phyloP scores from a whole-genome alignment of 2,329 filamentous ascomycete genomes.

The Sclerotinia spermophila region DNA sequence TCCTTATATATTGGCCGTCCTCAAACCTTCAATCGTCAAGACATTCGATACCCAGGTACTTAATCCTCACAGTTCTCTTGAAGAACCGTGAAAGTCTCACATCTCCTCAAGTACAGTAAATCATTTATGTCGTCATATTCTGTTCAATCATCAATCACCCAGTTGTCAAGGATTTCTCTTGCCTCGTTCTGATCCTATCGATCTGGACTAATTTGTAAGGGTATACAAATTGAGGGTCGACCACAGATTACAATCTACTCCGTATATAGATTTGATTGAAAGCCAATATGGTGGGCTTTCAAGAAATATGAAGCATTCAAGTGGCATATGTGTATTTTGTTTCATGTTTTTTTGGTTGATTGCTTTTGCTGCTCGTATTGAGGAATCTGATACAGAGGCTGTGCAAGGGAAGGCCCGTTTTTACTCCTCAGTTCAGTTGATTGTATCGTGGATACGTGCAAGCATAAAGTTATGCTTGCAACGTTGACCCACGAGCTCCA shows the following conservation, averaged over 20 bases:
- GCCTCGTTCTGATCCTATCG: neutral
- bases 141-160: neutral
- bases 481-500: neutral
- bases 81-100: constrained; percentile 3
- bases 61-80: neutral
- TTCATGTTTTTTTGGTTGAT: neutral
- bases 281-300: neutral
- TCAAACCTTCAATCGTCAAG: neutral
- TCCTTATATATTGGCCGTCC: neutral
- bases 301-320: neutral
- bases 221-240: neutral
- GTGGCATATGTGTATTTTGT: neutral
- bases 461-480: constrained; percentile 8
- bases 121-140: neutral
- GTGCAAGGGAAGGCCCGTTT: neutral
- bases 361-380: neutral
- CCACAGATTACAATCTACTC: neutral
- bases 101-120: neutral
- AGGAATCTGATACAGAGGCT: neutral
- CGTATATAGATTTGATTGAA: neutral
- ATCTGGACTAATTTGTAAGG: neutral
- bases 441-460: neutral
- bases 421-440: neutral
- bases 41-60: neutral
- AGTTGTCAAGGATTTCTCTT: neutral